These are phyloP conservation scores for Auricularia sp. DNA, from an alignment of 768 basidiomycete genomes.

Conservation along the genomic window DNA sequence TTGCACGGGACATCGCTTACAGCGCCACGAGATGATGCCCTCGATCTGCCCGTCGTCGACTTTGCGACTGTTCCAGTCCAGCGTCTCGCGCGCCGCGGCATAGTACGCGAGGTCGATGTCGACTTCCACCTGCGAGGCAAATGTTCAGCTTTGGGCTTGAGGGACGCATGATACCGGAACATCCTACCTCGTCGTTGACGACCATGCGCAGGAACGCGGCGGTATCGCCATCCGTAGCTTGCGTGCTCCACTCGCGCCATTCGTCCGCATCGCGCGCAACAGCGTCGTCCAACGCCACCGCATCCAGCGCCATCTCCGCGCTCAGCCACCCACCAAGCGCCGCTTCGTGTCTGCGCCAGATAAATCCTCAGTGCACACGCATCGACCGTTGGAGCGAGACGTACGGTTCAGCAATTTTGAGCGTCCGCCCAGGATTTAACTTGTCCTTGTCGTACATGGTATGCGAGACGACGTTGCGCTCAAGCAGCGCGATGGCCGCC, in stretches of 20 bases:
- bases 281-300: constrained; percentile 17
- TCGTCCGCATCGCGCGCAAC: constrained; percentile 30
- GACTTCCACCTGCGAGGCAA: constrained; percentile 51
- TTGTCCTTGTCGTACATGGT: constrained; percentile 52
- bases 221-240: constrained; percentile 72
- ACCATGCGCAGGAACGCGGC: constrained; percentile 69
- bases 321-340: constrained; percentile 55
- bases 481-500: constrained; percentile 52
- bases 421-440: constrained; percentile 57
- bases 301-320: constrained; percentile 62
- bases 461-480: constrained; percentile 58
- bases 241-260: constrained; percentile 71
- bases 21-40: constrained; percentile 35
- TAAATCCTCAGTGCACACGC: constrained; percentile 1
- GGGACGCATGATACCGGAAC: too few relatives aligned
- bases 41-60: constrained; percentile 84
- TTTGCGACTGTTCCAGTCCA: constrained; percentile 87
- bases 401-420: constrained; percentile 69
- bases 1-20: constrained; percentile 30
- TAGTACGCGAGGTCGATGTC: constrained; percentile 56
- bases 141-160: too few relatives aligned
- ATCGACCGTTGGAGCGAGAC: constrained; percentile 10
- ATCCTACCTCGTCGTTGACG: constrained; percentile 61
- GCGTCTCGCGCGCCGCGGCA: constrained; percentile 39
- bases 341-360: constrained; percentile 47